These are phyloP conservation scores for Penicillium sp. DNA, from an alignment of 2,329 filamentous ascomycete species.

Conservation along the genomic window DNA sequence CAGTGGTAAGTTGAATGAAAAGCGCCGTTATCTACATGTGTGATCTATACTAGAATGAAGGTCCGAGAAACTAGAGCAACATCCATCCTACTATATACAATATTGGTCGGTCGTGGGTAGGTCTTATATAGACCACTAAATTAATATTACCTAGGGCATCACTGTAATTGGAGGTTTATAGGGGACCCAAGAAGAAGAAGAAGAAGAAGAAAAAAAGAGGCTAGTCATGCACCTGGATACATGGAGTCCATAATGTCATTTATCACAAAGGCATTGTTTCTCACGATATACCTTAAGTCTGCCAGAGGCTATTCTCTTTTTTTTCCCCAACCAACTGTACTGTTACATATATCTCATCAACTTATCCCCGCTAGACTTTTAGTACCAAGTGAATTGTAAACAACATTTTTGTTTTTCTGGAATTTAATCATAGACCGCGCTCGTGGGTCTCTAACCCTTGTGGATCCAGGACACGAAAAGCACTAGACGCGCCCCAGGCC, in stretches of 20 bases:
- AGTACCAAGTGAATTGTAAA: background rate
- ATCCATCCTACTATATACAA: background rate
- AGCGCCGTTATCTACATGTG: background rate
- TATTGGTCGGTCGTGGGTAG: background rate
- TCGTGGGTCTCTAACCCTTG: conserved; percentile 2
- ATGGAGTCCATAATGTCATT: background rate
- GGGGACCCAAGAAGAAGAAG: no score
- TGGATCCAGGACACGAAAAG: conserved; percentile 6
- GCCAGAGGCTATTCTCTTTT: background rate
- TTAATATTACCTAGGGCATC: background rate
- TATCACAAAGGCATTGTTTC: background rate
- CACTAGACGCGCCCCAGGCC: conserved; percentile 4
- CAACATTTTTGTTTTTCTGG: background rate
- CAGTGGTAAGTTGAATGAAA: background rate
- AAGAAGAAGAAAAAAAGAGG: no score
- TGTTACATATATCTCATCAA: background rate
- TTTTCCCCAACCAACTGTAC: background rate
- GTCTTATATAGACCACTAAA: background rate
- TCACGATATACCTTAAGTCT: background rate
- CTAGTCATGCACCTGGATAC: background rate
- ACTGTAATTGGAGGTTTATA: background rate
- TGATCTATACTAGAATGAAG: background rate
- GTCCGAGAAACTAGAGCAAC: no score
- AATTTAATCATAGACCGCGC: background rate
- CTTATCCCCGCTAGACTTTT: no score